Base-by-base conservation (phyloP, 768 basidiomycete species). In the Agaricus blazei region DNA sequence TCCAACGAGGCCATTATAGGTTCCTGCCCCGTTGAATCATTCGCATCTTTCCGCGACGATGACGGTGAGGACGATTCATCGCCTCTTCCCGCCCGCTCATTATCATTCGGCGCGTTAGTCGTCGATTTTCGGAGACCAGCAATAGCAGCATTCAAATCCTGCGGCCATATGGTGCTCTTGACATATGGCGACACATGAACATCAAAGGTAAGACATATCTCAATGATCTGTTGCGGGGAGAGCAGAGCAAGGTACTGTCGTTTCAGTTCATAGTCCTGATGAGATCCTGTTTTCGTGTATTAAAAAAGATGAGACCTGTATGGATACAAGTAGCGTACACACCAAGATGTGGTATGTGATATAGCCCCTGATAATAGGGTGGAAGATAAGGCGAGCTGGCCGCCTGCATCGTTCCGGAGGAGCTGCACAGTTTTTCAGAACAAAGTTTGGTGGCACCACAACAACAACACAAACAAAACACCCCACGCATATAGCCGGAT, bases 131-230 rank as follows among this genome's bases (percentile, higher is more conserved):
- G 73, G 61, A 88, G 68, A 40, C 73, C 72, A 38, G 77, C 76
- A 58, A 89, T 87, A 45, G 83, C 84, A 49, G 77, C 79, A 54
- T 79, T 78, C 52, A 91, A 74, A 65, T 90, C 85, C 34, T 72
- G 68, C 9, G 88, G 88, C 88, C 88, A 90, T 68, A 90, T 70
- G n/a, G 82, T 72, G 54, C 74, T 75, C 67, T 81, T 84, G 51
- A 87, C 65, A 58, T 85, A 84, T 38, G 77, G 71, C 11, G 87
- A 83, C 12, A 84, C 82, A 72, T 90, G 79, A 8, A 81, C 66
- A 62, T 90, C 86, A 62, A 88, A 84, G 37, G 78, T 76, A 57
- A 91, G 75, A 65, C 87, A 90, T 63, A 91, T 82, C 61, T 90
- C 89, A 64, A 91, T 88, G 64, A 91, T 78, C 70, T 90, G 87